phyloP scores from a whole-genome alignment of 108 stramenopile species.

The Nitzschia sp. region DNA sequence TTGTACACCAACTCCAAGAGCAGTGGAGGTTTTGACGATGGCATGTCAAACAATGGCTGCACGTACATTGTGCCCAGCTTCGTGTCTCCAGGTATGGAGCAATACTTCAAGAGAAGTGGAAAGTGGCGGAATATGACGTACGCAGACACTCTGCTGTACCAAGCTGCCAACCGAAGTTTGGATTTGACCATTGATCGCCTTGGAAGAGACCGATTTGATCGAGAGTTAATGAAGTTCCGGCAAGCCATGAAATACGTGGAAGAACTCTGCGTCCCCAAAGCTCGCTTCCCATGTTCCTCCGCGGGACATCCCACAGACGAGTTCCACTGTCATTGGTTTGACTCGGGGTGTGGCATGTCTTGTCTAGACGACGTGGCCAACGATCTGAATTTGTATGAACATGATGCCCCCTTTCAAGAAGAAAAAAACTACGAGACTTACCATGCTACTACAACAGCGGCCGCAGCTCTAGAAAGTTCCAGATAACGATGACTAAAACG shows the following conservation, averaged over 20 bases:
- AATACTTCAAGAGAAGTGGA: constrained; percentile 14
- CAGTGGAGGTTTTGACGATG: constrained; percentile 30
- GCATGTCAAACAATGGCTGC: constrained; percentile 18
- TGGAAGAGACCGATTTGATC: constrained; percentile 36
- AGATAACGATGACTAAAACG: no score
- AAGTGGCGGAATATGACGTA: constrained; percentile 32
- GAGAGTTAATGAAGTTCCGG: constrained; percentile 23
- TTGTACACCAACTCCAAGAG: constrained; percentile 29
- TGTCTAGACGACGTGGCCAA: constrained; percentile 42
- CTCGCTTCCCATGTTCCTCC: constrained; percentile 36
- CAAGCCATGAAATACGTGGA: constrained; percentile 21
- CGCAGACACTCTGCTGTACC: constrained; percentile 30
- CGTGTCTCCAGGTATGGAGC: constrained; percentile 36
- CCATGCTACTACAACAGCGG: no score
- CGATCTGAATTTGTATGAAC: constrained; percentile 12
- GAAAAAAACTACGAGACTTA: no score
- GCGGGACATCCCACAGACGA: constrained; percentile 14
- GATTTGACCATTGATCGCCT: constrained; percentile 54
- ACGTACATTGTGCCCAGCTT: constrained; percentile 31
- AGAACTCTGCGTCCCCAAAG: not conserved
- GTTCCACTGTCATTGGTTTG: constrained; percentile 26
- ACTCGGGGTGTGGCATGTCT: constrained; percentile 45
- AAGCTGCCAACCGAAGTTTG: constrained; percentile 43
- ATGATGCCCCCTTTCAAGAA: no score
- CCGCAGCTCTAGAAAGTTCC: no score